Base-by-base conservation (phyloP, 225 moss, liverwort and hornwort genomes). In the Pleurozium schreberi region DNA sequence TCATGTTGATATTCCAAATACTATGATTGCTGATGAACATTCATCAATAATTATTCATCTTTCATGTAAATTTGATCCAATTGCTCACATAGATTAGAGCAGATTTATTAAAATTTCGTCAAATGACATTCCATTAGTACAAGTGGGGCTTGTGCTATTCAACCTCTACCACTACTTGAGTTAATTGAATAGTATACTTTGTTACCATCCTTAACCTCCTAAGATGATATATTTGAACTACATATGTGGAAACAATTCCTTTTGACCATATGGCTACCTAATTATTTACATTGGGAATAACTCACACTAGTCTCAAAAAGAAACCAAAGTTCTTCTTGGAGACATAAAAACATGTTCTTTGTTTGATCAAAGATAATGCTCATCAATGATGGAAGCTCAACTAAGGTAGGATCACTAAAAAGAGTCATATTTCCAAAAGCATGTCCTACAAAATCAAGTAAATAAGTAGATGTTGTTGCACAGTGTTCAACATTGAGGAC, bases 131-230 rank as follows among this genome's bases (percentile, higher is more conserved):
- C 10, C 55, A 38, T 15, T 55, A 38, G 15, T 53, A 3, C 10
- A 0, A 77, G 2, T 9, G 23, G 3, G 0, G 8, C 53, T 77
- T 77, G 3, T 0, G 0, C 23, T 23, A 77, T 6, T 53, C 22
- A 53, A 14, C 15, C 0, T 52, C 12, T 52, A 4, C 0, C 0
- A 52, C 33, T 36, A 1, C 0, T 23, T 76, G 23, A 10, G 15
- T 23, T 23, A 36, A 25, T 38, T 38, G 9, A 55, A 38, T 38
- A 25, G 8, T 55, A 38, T 55, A 38, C 38, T 38, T 53, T 77
- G 14, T 38, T 53, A 25, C 15, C 25, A 53, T 38, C 38, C 0
- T 26, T 10, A 78, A 38, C 15, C 23, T 53, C 4, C 1, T 15
- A 53, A 77, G 5, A 23, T 53, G 36, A 15, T 8, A 77, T 15